Evolutionary conservation across 495 filamentous ascomycete genomes (phyloP).

Genomic region (Pyronema domesticum): DNA sequence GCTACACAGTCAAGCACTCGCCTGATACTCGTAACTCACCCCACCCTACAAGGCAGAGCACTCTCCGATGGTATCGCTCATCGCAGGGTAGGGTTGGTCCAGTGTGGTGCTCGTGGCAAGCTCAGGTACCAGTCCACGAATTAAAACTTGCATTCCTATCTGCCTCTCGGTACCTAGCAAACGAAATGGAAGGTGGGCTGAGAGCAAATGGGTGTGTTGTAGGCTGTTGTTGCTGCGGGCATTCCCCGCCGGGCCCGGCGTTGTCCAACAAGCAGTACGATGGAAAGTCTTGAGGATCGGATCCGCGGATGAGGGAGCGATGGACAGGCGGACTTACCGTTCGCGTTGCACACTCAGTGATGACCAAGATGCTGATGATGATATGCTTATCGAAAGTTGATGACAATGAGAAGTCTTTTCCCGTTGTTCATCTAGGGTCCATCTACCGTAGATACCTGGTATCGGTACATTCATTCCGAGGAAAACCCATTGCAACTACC

Average conservation of each 20-base stretch:
- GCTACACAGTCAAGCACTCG: too few species aligned
- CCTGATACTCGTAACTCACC: neutral
- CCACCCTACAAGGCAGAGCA: neutral
- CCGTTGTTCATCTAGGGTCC: neutral
- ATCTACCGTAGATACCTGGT: neutral
- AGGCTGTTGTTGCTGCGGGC: neutral
- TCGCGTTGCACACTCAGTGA: too few species aligned
- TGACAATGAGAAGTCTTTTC: neutral
- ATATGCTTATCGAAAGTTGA: too few species aligned
- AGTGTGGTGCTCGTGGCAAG: neutral
- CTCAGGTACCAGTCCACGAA: neutral
- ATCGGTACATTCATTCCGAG: neutral
- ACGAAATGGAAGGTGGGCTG: slow-evolving; percentile 9
- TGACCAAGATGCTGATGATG: neutral
- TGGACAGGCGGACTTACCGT: too few species aligned
- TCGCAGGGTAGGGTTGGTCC: neutral
- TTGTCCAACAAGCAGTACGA: neutral
- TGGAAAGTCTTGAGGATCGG: neutral
- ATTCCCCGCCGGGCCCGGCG: neutral
- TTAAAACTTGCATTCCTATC: neutral
- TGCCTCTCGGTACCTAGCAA: slow-evolving; percentile 16
- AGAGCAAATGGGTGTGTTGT: slow-evolving; percentile 15
- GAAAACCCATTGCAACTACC: neutral
- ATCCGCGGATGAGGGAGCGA: too few species aligned
- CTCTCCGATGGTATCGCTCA: neutral